Percentiles rank a stretch among this genome's conserved stretches.
phyloP scores from a whole-genome alignment of 495 filamentous ascomycete genomes.

The Ascobolus immersus region DNA sequence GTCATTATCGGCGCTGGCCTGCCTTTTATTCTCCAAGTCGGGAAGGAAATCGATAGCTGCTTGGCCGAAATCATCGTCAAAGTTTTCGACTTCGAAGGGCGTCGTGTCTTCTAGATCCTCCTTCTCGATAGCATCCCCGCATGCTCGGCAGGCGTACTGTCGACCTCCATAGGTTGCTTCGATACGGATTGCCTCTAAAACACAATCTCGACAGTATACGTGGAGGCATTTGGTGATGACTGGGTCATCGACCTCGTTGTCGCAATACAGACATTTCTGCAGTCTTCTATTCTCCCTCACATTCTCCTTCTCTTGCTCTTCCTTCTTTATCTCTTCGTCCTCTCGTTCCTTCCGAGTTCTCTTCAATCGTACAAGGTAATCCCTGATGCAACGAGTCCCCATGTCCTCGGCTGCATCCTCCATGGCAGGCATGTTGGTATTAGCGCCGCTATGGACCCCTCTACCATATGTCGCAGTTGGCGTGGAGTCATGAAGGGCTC shows the following conservation, averaged over 20 bases:
- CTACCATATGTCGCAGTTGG: no score
- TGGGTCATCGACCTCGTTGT: conserved; percentile 82
- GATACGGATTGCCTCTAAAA: conserved; percentile 47
- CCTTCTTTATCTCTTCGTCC: conserved; percentile 92
- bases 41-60: conserved; percentile 80
- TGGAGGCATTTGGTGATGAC: conserved; percentile 79
- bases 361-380: no score
- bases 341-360: conserved; percentile 95
- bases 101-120: conserved; percentile 48
- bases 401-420: conserved; percentile 85
- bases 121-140: conserved; percentile 82
- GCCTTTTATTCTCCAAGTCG: conserved; percentile 63
- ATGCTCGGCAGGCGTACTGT: no score
- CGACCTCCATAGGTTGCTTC: no score
- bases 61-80: conserved; percentile 90
- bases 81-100: conserved; percentile 87
- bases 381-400: conserved; percentile 80
- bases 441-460: no score
- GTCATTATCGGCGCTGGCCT: no score
- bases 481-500: no score
- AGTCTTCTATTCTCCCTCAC: conserved; percentile 64
- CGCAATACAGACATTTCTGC: conserved; percentile 81
- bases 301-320: conserved; percentile 66
- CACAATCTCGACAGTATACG: conserved; percentile 82
- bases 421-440: not conserved